Conservation (phyloP, 2,329 filamentous ascomycete species). For the Fusarium oligoseptatum region DNA sequence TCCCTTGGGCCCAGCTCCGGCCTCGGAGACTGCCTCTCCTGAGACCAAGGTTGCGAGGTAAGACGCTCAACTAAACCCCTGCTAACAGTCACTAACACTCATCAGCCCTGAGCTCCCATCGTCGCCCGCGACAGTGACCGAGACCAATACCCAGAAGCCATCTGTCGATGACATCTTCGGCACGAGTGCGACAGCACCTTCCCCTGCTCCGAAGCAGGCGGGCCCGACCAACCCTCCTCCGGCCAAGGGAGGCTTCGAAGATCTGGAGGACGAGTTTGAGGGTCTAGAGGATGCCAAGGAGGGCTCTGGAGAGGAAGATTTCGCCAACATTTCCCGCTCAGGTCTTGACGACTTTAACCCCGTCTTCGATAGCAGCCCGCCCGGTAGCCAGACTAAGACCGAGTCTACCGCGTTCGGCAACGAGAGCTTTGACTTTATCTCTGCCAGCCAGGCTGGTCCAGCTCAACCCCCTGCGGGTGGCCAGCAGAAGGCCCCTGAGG, state of each 20-base stretch:
- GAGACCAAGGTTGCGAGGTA: conserved; percentile 46
- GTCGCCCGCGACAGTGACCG: conserved; percentile 50
- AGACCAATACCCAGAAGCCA: conserved; percentile 48
- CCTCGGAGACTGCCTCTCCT: conserved; percentile 40
- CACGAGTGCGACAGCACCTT: conserved; percentile 44
- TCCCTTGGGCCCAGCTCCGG: conserved; percentile 35
- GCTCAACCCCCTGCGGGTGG: conserved; percentile 56
- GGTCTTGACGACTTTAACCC: conserved; percentile 84
- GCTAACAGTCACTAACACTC: conserved; percentile 18
- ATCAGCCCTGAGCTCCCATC: conserved; percentile 48
- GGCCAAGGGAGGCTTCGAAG: conserved; percentile 73
- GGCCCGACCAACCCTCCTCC: conserved; percentile 50
- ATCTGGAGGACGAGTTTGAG: conserved; percentile 84
- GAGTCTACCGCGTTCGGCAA: conserved; percentile 66
- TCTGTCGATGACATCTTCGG: conserved; percentile 60
- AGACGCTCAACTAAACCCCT: conserved; percentile 4
- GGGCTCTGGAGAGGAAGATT: conserved; percentile 82
- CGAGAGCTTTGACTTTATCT: conserved; percentile 72
- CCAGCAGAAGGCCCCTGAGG: conserved; percentile 58
- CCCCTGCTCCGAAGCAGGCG: conserved; percentile 48
- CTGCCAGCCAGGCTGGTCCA: conserved; percentile 50
- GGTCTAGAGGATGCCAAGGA: conserved; percentile 88
- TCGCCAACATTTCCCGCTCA: conserved; percentile 79
- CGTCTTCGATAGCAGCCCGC: conserved; percentile 80
- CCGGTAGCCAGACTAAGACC: conserved; percentile 66